These are phyloP conservation scores for Toxoplasma gondii DNA, from an alignment of 169 alveolate species.

Conservation along the genomic window DNA sequence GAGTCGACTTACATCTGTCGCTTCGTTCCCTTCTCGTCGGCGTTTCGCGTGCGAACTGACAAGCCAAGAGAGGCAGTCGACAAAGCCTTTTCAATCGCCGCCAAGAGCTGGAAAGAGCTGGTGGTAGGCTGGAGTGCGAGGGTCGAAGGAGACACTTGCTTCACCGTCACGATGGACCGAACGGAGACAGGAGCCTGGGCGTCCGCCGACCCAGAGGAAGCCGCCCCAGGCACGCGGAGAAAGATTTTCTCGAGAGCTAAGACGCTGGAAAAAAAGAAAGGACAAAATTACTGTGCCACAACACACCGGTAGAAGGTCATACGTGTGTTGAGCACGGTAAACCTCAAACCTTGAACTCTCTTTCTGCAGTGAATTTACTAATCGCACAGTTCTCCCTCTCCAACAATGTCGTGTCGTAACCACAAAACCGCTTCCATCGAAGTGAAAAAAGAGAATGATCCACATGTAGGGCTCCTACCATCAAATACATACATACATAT, in stretches of 20 bases:
- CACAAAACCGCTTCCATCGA: too few species aligned
- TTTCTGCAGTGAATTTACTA: too few species aligned
- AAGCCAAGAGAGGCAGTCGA: not conserved
- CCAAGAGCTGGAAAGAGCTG: not conserved
- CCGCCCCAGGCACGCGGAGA: not conserved
- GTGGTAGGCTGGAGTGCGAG: not conserved
- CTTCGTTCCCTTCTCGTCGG: not conserved
- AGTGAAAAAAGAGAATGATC: too few species aligned
- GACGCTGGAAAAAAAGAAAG: not conserved
- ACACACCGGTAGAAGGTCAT: too few species aligned
- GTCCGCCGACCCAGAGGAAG: not conserved
- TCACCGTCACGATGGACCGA: not conserved
- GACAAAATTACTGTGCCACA: not conserved
- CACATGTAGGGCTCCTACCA: too few species aligned
- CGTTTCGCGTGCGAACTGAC: not conserved
- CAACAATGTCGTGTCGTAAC: too few species aligned
- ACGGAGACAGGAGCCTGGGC: not conserved
- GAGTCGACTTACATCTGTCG: too few species aligned
- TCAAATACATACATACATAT: not conserved
- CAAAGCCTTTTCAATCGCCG: not conserved
- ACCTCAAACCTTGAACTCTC: too few species aligned
- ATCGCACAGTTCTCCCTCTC: too few species aligned
- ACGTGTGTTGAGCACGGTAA: too few species aligned
- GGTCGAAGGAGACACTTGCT: not conserved
- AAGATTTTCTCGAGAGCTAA: not conserved